These are phyloP conservation scores for Diplodia scrobiculata DNA, from an alignment of 2,329 filamentous ascomycete genomes.

Conservation along the genomic window DNA sequence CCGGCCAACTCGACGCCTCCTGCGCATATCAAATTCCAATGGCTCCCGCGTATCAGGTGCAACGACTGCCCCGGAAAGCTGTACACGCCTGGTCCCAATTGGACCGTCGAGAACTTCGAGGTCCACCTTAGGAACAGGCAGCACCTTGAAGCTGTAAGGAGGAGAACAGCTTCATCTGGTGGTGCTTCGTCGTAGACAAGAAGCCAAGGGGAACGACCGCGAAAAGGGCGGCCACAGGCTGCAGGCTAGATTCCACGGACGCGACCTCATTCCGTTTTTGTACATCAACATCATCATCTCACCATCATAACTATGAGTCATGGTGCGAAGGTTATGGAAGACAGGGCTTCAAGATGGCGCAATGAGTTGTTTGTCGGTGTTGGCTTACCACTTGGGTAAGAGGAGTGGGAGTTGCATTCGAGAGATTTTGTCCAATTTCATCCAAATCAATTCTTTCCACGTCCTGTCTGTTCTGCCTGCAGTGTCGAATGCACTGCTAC, in stretches of 20 bases:
- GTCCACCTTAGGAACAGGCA: slow-evolving; percentile 83
- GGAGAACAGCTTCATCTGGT: slow-evolving; percentile 33
- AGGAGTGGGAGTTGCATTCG: slow-evolving; percentile 5
- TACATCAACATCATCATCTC: slow-evolving; percentile 22
- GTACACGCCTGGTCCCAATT: slow-evolving; percentile 85
- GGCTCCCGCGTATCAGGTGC: slow-evolving; percentile 85
- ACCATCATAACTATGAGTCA: slow-evolving; percentile 17
- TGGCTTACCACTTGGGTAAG: slow-evolving; percentile 22
- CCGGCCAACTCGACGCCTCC: slow-evolving; percentile 56
- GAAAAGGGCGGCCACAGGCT: background rate
- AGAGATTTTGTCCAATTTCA: slow-evolving; percentile 7
- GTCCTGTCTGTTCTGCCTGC: background rate
- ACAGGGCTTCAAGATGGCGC: background rate
- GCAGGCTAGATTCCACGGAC: background rate
- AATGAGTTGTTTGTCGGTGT: slow-evolving; percentile 4
- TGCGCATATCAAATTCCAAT: slow-evolving; percentile 73
- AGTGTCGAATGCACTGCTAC: background rate
- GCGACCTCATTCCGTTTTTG: slow-evolving; percentile 12
- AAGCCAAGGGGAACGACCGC: background rate
- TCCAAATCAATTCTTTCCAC: background rate
- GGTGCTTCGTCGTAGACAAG: slow-evolving; percentile 3
- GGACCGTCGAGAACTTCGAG: slow-evolving; percentile 86
- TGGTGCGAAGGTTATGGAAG: slow-evolving; percentile 3
- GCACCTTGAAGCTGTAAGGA: slow-evolving; percentile 56
- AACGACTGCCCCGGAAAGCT: slow-evolving; percentile 90